Conservation (phyloP, 352 stramenopile genomes). For the Phytophthora cajani region DNA sequence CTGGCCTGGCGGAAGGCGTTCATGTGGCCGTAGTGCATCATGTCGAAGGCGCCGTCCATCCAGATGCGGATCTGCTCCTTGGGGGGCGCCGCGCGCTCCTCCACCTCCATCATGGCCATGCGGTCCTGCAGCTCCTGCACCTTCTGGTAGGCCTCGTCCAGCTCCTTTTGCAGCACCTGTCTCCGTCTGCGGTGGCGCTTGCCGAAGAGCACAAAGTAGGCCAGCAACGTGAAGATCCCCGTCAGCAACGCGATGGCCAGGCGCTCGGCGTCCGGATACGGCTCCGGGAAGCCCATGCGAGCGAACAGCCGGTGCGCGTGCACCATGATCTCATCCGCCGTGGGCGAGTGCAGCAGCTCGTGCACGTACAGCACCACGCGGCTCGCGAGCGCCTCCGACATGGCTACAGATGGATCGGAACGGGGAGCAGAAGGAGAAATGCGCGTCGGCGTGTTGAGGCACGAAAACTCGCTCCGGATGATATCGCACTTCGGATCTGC, state of each 20-base stretch:
- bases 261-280: constrained; percentile 87
- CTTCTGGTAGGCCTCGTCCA: constrained; percentile 80
- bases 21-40: constrained; percentile 99
- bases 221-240: constrained; percentile 80
- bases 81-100: constrained; percentile 58
- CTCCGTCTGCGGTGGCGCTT: constrained; percentile 82
- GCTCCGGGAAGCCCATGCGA: constrained; percentile 75
- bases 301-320: constrained; percentile 76
- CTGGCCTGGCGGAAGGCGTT: constrained; percentile 98
- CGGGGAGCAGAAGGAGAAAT: constrained; percentile 25
- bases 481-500: constrained; percentile 9
- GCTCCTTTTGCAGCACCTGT: constrained; percentile 72
- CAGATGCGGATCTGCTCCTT: constrained; percentile 97
- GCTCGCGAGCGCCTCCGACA: constrained; percentile 63
- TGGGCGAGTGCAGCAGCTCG: constrained; percentile 79
- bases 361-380: constrained; percentile 78
- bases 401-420: constrained; percentile 14
- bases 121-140: constrained; percentile 88
- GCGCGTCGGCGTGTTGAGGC: background rate
- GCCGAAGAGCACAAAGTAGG: constrained; percentile 90
- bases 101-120: constrained; percentile 84
- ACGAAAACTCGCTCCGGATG: background rate
- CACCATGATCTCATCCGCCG: constrained; percentile 72
- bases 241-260: constrained; percentile 84
- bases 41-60: constrained; percentile 99